Base-by-base conservation (phyloP, 768 basidiomycete genomes). In the Agrocybe chaxingu region DNA sequence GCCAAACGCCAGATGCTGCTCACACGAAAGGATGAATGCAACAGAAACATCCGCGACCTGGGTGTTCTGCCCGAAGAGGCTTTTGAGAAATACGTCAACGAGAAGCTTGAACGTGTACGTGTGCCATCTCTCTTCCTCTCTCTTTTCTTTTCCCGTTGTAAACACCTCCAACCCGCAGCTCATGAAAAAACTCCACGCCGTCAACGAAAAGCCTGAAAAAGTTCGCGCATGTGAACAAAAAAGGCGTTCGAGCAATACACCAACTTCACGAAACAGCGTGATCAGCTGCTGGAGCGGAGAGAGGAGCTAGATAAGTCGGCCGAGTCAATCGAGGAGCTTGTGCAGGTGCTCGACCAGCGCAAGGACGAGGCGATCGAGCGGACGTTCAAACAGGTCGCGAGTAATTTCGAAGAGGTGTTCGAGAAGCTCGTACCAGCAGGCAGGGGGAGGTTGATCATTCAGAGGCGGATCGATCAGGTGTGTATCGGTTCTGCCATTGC, bases 351-450 rank as follows among this genome's bases (percentile, higher is more conserved):
- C 6, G 97, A 99, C 66, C 92, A 95, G 64, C 79, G 96, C 47
- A 99, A 99, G 66, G 97, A 99, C 60, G 97, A 98, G 65, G 97
- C 97, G 5, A 98, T 99, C 56, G 96, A 98, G 67, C 76, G 96
- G 42, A 98, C 96, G 7, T 99, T 99, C 71, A 96, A 96, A 70
- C 93, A 98, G 64, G 97, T 98, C 2, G 93, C 93, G 18, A 92
- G 82, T 54, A 95, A 97, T 68, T 99, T 99, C 64, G 92, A 91
- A 63, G 92, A 98, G 52, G 94, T 98, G 12, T 98, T 99, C 65
- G 94, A 94, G 71, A 90, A 85, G 65, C 77, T 99, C 13, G 97
- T 99, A 0, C 96, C 97, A 13, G 92, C 90, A 44, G 97, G 97
- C 12, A 78, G 89, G 37, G 97, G 97, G 0, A 70, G 89, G 38